A percentile compares a stretch with the other conserved stretches of the same genome.
These are phyloP conservation scores for Gremmenia infestans DNA, from an alignment of 2,329 filamentous ascomycete genomes.

Conservation along the genomic window DNA sequence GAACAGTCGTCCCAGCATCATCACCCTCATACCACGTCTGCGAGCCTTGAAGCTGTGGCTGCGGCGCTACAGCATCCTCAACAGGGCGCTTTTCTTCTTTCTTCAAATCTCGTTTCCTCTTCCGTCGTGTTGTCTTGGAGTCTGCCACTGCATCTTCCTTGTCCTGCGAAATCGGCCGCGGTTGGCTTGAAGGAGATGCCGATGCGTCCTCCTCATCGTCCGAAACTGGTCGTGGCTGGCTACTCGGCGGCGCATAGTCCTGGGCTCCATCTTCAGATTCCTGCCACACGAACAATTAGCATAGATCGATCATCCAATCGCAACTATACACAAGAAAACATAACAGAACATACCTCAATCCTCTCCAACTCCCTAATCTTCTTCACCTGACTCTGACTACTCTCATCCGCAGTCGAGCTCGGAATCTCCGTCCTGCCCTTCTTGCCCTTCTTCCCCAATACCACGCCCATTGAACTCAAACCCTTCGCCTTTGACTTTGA, in stretches of 20 bases:
- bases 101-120: not conserved
- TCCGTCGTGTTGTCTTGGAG: not conserved
- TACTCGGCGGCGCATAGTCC: too few species aligned
- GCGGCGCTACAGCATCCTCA: not conserved
- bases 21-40: not conserved
- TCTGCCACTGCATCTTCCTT: not conserved
- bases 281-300: not conserved
- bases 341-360: not conserved
- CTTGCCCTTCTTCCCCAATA: not conserved
- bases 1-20: not conserved
- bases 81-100: not conserved
- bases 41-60: not conserved
- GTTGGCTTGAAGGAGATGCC: conserved; percentile 15
- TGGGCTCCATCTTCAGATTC: not conserved
- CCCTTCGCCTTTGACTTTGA: not conserved
- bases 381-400: not conserved
- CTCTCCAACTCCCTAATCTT: not conserved
- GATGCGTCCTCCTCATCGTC: conserved; percentile 6
- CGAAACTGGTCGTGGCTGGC: too few species aligned
- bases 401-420: conserved; percentile 6
- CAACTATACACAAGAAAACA: not conserved
- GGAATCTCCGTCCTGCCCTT: conserved; percentile 3
- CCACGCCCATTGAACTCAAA: not conserved
- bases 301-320: not conserved
- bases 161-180: conserved; percentile 6